A percentile compares a stretch with the other conserved stretches of the same genome.
These are phyloP conservation scores for Patellaria atrata DNA, from an alignment of 495 filamentous ascomycete genomes.

Conservation along the genomic window DNA sequence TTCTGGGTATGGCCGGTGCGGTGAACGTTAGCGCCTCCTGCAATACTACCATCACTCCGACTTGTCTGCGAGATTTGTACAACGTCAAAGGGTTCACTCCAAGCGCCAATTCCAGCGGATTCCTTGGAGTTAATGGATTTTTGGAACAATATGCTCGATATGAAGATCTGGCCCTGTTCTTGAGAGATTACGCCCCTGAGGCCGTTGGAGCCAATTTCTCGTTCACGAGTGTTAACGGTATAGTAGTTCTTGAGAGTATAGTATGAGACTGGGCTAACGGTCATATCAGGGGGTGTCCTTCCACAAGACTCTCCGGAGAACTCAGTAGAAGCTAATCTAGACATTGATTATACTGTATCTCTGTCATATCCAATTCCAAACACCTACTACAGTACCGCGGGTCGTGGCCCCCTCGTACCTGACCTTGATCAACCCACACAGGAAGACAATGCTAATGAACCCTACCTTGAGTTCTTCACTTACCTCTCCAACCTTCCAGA, in stretches of 20 bases:
- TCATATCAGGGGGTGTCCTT: conserved; percentile 29
- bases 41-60: conserved; percentile 39
- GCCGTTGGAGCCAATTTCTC: conserved; percentile 45
- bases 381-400: conserved; percentile 54
- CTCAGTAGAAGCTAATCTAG: conserved; percentile 59
- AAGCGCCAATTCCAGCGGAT: conserved; percentile 31
- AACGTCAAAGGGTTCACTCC: conserved; percentile 39
- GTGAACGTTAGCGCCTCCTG: conserved; percentile 29
- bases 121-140: conserved; percentile 53
- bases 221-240: conserved; percentile 44
- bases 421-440: conserved; percentile 42
- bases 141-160: conserved; percentile 27
- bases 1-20: conserved; percentile 5
- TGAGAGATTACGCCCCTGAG: conserved; percentile 28
- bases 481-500: conserved; percentile 47
- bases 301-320: conserved; percentile 24
- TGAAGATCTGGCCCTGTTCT: conserved; percentile 24
- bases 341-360: conserved; percentile 54
- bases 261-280: conserved; percentile 26
- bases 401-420: conserved; percentile 46
- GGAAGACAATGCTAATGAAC: conserved; percentile 52
- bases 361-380: conserved; percentile 43
- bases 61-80: conserved; percentile 46
- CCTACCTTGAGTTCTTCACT: conserved; percentile 57
- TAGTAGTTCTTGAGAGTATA: not conserved